Conservation (phyloP, 1,139 yeast genomes). For the Suhomyces coccinellae region DNA sequence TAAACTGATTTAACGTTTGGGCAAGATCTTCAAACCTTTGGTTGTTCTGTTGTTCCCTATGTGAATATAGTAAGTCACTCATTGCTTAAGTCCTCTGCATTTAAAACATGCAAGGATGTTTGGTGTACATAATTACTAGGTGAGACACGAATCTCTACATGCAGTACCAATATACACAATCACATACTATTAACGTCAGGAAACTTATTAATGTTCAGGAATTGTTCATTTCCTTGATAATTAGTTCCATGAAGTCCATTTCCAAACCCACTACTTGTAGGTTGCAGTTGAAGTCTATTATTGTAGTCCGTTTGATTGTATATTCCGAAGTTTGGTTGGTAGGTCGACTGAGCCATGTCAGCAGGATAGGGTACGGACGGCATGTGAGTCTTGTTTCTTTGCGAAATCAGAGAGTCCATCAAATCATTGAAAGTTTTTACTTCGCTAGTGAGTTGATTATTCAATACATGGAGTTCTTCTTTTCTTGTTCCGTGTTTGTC, state of each 20-base stretch:
- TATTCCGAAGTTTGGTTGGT: conserved; percentile 3
- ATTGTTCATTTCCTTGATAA: conserved; percentile 12
- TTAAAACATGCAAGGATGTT: too few relatives aligned
- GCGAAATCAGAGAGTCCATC: conserved; percentile 52
- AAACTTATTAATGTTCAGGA: conserved; percentile 33
- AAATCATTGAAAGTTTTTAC: conserved; percentile 68
- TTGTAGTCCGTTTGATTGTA: conserved; percentile 4
- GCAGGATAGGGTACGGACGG: conserved; percentile 23
- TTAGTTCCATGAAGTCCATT: conserved; percentile 18
- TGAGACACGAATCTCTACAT: neutral
- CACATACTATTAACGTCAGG: conserved; percentile 31
- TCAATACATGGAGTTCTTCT: conserved; percentile 71
- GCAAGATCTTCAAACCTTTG: conserved; percentile 48
- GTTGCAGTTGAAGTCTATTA: conserved; percentile 28
- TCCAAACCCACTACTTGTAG: conserved; percentile 41
- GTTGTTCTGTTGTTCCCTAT: conserved; percentile 47
- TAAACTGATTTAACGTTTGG: conserved; percentile 45
- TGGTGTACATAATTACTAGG: neutral
- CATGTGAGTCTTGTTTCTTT: conserved; percentile 17
- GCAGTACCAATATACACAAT: neutral
- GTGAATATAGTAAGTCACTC: conserved; percentile 42
- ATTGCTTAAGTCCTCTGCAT: conserved; percentile 15
- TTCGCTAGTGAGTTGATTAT: conserved; percentile 68
- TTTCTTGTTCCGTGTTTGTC: conserved; percentile 74
- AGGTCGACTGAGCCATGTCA: neutral